Evolutionary conservation across 257 asterid genomes (phyloP).

Genomic region (Cruciata laevipes): DNA sequence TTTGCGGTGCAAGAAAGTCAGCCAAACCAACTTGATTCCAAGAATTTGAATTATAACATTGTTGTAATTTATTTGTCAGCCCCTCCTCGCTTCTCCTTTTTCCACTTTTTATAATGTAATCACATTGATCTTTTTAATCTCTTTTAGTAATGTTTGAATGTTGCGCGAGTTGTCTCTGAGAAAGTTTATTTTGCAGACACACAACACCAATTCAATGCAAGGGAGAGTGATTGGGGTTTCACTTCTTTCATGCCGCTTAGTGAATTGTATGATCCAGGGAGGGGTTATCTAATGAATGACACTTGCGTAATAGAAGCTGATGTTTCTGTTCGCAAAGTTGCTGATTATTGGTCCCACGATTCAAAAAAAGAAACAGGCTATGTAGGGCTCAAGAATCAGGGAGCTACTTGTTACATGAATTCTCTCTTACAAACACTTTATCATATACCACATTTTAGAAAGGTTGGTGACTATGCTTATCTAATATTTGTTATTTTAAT

Average conservation of each 20-base stretch:
- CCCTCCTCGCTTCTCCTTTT: background rate
- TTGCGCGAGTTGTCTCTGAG: conserved; percentile 5
- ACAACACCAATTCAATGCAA: conserved; percentile 57
- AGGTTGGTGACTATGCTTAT: conserved; percentile 10
- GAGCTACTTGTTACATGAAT: conserved; percentile 73
- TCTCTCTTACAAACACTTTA: conserved; percentile 69
- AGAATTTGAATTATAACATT: background rate
- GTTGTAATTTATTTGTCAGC: background rate
- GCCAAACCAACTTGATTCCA: background rate
- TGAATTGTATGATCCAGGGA: conserved; percentile 52
- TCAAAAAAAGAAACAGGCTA: conserved; percentile 64
- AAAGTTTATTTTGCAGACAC: conserved; percentile 43
- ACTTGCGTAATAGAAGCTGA: conserved; percentile 59
- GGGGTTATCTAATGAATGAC: conserved; percentile 57
- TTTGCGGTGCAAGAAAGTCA: background rate
- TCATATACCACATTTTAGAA: conserved; percentile 63
- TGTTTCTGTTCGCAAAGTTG: conserved; percentile 53
- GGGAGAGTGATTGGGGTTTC: conserved; percentile 75
- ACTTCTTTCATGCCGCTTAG: conserved; percentile 69
- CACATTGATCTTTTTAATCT: background rate
- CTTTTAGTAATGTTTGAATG: background rate
- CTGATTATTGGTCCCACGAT: conserved; percentile 61
- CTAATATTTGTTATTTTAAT: background rate
- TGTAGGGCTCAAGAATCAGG: conserved; percentile 70
- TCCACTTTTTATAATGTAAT: background rate